phyloP scores from a whole-genome alignment of 2,329 filamentous ascomycete genomes.

The Eurotiales sp. region DNA sequence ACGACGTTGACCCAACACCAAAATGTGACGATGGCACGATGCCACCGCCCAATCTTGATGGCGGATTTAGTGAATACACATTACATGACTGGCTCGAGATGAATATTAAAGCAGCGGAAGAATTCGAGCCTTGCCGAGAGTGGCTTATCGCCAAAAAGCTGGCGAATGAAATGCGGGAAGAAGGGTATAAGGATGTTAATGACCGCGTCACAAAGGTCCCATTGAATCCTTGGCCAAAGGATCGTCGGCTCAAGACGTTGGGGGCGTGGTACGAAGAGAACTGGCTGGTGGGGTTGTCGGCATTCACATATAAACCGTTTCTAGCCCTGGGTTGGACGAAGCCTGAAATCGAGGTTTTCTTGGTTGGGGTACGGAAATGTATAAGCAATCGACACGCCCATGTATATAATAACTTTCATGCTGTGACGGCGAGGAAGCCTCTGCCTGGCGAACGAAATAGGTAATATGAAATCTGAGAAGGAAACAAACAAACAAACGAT shows the following conservation, averaged over 20 bases:
- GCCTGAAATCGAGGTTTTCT: slow-evolving; percentile 44
- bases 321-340: slow-evolving; percentile 41
- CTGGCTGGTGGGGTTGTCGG: slow-evolving; percentile 41
- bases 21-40: slow-evolving; percentile 55
- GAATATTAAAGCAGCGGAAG: slow-evolving; percentile 42
- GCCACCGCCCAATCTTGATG: slow-evolving; percentile 38
- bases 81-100: slow-evolving; percentile 49
- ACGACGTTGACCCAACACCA: slow-evolving; percentile 44
- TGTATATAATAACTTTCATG: slow-evolving; percentile 35
- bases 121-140: slow-evolving; percentile 41
- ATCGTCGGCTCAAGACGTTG: slow-evolving; percentile 45
- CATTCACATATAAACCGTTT: slow-evolving; percentile 44
- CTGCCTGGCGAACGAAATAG: slow-evolving; percentile 17
- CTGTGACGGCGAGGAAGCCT: slow-evolving; percentile 29
- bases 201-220: slow-evolving; percentile 53
- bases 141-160: slow-evolving; percentile 53
- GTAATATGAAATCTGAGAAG: not conserved
- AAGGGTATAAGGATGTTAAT: slow-evolving; percentile 57
- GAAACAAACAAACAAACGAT: not conserved
- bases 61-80: slow-evolving; percentile 32
- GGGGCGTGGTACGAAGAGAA: slow-evolving; percentile 50
- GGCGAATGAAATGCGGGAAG: slow-evolving; percentile 52
- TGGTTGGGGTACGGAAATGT: slow-evolving; percentile 41
- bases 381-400: slow-evolving; percentile 40
- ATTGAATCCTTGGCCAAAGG: slow-evolving; percentile 49